A percentile compares a stretch with the other conserved stretches of the same genome.
Conservation (phyloP, 176 grass and related monocot genomes). For the Calamus simplicifolius region DNA sequence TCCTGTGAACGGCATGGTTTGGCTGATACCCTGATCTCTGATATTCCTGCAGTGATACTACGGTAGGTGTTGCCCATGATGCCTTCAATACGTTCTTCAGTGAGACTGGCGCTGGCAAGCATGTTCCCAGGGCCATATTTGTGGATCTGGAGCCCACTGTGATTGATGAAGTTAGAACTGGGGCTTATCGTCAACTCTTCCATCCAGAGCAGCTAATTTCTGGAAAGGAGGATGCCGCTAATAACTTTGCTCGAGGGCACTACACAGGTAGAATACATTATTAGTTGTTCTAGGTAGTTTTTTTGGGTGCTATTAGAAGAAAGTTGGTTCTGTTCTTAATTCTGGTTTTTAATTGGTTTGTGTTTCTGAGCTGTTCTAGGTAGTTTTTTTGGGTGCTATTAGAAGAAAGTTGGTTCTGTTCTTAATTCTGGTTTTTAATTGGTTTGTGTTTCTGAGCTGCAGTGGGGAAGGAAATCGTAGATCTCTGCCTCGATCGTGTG, state of each 20-base stretch:
- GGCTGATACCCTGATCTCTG: background rate
- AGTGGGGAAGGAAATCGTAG: slow-evolving; percentile 9
- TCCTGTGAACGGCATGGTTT: background rate
- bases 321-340: no score
- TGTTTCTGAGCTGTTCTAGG: background rate
- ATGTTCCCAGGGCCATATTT: slow-evolving; percentile 2
- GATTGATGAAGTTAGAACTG: slow-evolving; percentile 1
- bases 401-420: no score
- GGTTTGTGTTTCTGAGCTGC: background rate
- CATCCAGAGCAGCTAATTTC: slow-evolving; percentile 10
- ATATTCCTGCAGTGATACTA: background rate
- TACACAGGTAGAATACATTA: background rate
- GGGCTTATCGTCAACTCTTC: slow-evolving; percentile 4
- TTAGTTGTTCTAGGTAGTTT: no score
- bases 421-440: background rate
- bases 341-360: background rate
- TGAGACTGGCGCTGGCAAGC: slow-evolving; percentile 4
- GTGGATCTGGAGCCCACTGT: slow-evolving; percentile 6
- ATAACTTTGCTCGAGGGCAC: slow-evolving; percentile 11
- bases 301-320: no score
- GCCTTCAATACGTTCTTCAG: slow-evolving; percentile 13
- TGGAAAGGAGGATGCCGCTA: slow-evolving; percentile 4
- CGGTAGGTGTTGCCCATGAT: slow-evolving; percentile 2
- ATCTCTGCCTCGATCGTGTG: slow-evolving; percentile 13
- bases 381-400: no score